phyloP scores from a whole-genome alignment of 164 flowering plant genomes.

The Sextonia rubra region DNA sequence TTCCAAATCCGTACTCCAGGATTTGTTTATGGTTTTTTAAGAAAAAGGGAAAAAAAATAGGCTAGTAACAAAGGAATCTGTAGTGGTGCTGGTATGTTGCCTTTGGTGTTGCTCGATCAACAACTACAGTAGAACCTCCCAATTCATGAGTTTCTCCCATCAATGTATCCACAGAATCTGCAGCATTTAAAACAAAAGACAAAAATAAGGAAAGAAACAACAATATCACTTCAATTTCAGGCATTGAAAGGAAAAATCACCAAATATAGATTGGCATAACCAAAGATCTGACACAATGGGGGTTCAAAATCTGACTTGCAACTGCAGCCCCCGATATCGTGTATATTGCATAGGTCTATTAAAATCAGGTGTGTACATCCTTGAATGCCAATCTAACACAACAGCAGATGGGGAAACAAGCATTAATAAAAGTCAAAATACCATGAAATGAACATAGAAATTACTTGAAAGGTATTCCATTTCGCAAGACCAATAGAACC shows the following conservation, averaged over 20 bases:
- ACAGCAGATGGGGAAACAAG: too few relatives aligned
- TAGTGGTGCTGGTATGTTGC: constrained; percentile 24
- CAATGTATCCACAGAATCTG: constrained; percentile 90
- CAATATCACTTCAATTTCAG: background rate
- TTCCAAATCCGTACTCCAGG: background rate
- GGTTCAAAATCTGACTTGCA: background rate
- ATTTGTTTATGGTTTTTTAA: background rate
- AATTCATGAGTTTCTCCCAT: constrained; percentile 92
- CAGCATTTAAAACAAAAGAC: background rate
- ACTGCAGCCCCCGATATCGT: background rate
- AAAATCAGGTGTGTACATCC: too few relatives aligned
- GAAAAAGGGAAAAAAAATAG: background rate
- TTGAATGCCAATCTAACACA: too few relatives aligned
- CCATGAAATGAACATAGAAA: background rate
- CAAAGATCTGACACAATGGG: background rate
- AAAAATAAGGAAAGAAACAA: background rate
- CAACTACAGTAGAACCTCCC: constrained; percentile 87
- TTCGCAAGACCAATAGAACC: too few relatives aligned
- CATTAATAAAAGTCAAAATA: too few relatives aligned
- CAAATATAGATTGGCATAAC: background rate
- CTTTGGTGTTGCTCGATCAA: constrained; percentile 99
- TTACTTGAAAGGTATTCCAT: too few relatives aligned
- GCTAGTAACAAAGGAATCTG: background rate
- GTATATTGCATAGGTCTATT: too few relatives aligned
- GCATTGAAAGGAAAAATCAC: background rate